Percentiles rank a stretch among this genome's conserved stretches.
Evolutionary conservation across 2,329 filamentous ascomycete genomes (phyloP).

Genomic region (Ascochyta pisi): DNA sequence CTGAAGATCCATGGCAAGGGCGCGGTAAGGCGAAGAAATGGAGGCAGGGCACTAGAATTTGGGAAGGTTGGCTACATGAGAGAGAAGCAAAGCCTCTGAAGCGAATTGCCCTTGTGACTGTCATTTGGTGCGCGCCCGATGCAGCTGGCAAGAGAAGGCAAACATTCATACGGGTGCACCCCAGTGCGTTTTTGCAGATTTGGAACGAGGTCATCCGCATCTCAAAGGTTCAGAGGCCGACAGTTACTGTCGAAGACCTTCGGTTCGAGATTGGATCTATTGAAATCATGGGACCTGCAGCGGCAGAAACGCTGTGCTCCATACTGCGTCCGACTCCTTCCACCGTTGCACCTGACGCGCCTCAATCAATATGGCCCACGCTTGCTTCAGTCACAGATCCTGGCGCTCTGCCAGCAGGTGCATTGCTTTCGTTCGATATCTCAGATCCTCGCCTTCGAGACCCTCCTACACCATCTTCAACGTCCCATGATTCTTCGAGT

Average conservation of each 20-base stretch:
- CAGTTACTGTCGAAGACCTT: constrained; percentile 70
- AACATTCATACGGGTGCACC: constrained; percentile 79
- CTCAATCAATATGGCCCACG: constrained; percentile 43
- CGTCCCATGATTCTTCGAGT: constrained; percentile 26
- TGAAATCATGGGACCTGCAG: constrained; percentile 73
- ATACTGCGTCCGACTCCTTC: constrained; percentile 62
- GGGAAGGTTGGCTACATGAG: constrained; percentile 66
- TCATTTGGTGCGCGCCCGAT: constrained; percentile 71
- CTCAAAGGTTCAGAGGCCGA: constrained; percentile 66
- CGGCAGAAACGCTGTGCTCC: constrained; percentile 77
- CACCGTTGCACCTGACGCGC: constrained; percentile 33
- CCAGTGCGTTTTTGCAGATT: constrained; percentile 75
- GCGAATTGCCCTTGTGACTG: constrained; percentile 72
- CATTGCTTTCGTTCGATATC: constrained; percentile 74
- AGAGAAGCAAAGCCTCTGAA: constrained; percentile 58
- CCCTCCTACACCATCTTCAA: constrained; percentile 66
- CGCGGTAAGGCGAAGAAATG: constrained; percentile 70
- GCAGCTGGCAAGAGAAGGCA: constrained; percentile 52
- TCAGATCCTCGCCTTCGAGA: constrained; percentile 82
- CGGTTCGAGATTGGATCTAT: constrained; percentile 77
- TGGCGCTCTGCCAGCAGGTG: constrained; percentile 71
- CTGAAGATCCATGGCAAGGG: constrained; percentile 62
- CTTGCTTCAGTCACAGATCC: constrained; percentile 52
- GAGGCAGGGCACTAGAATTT: constrained; percentile 67
- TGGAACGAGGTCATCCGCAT: constrained; percentile 69